phyloP scores from a whole-genome alignment of 2,329 filamentous ascomycete species.

The Tolypocladium ophioglossoides region DNA sequence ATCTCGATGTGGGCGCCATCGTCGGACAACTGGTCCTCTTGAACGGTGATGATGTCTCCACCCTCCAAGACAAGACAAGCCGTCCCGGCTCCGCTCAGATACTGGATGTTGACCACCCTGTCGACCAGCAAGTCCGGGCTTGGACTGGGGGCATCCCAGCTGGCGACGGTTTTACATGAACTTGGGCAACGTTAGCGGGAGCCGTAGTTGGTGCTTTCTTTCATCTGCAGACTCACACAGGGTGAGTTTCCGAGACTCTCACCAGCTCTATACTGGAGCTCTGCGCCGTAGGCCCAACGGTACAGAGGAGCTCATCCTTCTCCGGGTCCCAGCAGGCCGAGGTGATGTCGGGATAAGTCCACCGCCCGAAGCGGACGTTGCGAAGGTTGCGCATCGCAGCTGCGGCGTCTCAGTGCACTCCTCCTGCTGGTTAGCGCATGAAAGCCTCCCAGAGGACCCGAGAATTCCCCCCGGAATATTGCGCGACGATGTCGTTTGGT shows the following conservation, averaged over 20 bases:
- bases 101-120: constrained; percentile 66
- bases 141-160: constrained; percentile 82
- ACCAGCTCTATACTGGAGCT: constrained; percentile 64
- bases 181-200: constrained; percentile 7
- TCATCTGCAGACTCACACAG: constrained; percentile 6
- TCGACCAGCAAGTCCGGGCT: constrained; percentile 67
- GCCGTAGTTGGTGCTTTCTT: background rate
- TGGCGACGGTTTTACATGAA: constrained; percentile 46
- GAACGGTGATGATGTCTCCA: constrained; percentile 80
- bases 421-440: constrained; percentile 2
- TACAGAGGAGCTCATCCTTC: constrained; percentile 67
- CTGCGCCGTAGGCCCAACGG: constrained; percentile 67
- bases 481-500: background rate
- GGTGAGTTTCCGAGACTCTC: constrained; percentile 36
- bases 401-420: background rate
- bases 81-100: constrained; percentile 70
- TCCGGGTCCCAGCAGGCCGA: constrained; percentile 79
- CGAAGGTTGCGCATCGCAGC: constrained; percentile 74
- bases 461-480: background rate
- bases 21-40: constrained; percentile 40
- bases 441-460: background rate
- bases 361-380: constrained; percentile 61
- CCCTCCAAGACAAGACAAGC: constrained; percentile 78
- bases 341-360: constrained; percentile 54
- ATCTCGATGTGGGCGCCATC: constrained; percentile 83